Evolutionary conservation across 2,329 filamentous ascomycete genomes (phyloP).

Genomic region (Cryphonectria parasitica): DNA sequence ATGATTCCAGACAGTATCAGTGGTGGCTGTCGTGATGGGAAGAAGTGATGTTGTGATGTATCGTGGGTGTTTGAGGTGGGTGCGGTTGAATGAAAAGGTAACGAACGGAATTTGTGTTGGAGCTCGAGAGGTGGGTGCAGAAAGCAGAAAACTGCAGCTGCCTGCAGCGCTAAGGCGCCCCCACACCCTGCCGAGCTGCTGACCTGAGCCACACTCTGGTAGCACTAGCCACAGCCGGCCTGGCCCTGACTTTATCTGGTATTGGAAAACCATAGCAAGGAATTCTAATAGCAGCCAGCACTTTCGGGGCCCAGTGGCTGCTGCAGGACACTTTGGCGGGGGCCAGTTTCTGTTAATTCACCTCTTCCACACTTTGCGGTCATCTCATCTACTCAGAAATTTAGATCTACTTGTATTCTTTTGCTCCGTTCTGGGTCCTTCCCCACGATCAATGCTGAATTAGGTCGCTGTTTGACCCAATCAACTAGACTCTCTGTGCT

Average conservation of each 20-base stretch:
- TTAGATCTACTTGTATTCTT: constrained; percentile 2
- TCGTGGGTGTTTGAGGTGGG: constrained; percentile 5
- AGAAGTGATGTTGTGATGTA: background rate
- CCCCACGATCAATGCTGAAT: background rate
- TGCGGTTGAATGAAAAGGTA: background rate
- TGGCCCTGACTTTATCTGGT: background rate
- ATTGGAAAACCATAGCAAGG: background rate
- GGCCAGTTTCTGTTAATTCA: background rate
- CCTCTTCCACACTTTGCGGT: constrained; percentile 2
- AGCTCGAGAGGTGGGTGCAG: constrained; percentile 9
- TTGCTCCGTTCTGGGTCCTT: background rate
- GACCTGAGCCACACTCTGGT: background rate
- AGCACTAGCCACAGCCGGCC: constrained; percentile 13
- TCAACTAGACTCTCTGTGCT: background rate
- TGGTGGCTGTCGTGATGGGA: constrained; percentile 2
- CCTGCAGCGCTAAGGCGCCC: background rate
- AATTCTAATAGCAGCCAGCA: constrained; percentile 2
- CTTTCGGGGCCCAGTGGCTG: background rate
- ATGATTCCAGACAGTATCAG: constrained; percentile 10
- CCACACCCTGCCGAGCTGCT: background rate
- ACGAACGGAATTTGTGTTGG: constrained; percentile 5
- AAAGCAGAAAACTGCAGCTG: constrained; percentile 18
- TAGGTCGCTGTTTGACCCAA: background rate
- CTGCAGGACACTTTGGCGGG: background rate
- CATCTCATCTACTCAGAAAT: background rate